Evolutionary conservation across 208 protist genomes (phyloP).

Genomic region (Trypanosoma rangeli): DNA sequence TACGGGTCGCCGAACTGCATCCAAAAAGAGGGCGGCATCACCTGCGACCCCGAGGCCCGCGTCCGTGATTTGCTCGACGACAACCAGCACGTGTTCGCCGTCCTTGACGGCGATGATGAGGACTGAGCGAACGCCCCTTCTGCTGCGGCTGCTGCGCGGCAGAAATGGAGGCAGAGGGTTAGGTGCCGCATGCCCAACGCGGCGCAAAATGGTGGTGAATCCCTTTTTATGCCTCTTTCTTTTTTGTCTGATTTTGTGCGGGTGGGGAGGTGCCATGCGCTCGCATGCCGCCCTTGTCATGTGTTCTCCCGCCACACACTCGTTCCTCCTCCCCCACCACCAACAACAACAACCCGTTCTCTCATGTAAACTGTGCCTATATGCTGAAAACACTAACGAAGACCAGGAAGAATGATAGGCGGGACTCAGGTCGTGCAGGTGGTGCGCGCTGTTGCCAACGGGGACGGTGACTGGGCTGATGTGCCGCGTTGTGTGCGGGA

Average conservation of each 20-base stretch:
- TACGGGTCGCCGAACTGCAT: conserved; percentile 72
- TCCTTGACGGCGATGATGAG: conserved; percentile 37
- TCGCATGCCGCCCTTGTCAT: too few relatives aligned
- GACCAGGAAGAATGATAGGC: conserved; percentile 21
- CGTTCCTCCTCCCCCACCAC: not conserved
- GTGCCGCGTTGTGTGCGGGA: conserved; percentile 66
- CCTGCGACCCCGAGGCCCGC: conserved; percentile 61
- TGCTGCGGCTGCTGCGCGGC: too few relatives aligned
- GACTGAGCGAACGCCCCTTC: not conserved
- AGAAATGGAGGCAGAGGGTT: too few relatives aligned
- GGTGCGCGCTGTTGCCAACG: conserved; percentile 36
- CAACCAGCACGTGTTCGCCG: conserved; percentile 83
- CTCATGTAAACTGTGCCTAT: not conserved
- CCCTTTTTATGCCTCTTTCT: too few relatives aligned
- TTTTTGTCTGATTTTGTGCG: too few relatives aligned
- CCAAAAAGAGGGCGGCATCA: conserved; percentile 80
- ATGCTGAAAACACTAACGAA: not conserved
- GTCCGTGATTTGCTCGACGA: conserved; percentile 83
- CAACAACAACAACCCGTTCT: not conserved
- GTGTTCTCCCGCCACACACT: not conserved
- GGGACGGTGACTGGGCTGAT: conserved; percentile 74
- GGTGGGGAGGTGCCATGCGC: too few relatives aligned
- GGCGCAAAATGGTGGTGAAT: too few relatives aligned
- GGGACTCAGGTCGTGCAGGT: conserved; percentile 30
- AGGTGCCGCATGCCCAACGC: too few relatives aligned